phyloP scores from a whole-genome alignment of 495 filamentous ascomycete genomes.

The Neurospora africana region DNA sequence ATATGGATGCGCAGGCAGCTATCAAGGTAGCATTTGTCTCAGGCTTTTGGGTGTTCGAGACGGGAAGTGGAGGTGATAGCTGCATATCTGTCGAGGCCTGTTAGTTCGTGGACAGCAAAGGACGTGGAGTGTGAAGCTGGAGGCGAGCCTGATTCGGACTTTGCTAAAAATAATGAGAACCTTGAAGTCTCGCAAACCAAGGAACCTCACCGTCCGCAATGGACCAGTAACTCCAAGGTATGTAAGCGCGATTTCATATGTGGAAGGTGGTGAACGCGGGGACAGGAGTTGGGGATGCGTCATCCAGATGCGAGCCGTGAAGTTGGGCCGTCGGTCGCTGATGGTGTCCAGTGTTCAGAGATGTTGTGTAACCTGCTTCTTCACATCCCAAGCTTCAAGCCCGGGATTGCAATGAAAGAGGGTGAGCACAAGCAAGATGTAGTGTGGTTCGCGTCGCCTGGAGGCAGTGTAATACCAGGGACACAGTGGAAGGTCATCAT shows the following conservation, averaged over 20 bases:
- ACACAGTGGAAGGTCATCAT: slow-evolving; percentile 64
- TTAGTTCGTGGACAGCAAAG: background rate
- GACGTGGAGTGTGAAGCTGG: background rate
- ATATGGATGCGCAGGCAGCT: background rate
- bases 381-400: background rate
- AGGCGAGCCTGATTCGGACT: background rate
- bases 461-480: slow-evolving; percentile 82
- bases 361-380: background rate
- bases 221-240: background rate
- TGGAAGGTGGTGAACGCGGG: background rate
- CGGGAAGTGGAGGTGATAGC: too few species aligned
- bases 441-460: slow-evolving; percentile 60
- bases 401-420: background rate
- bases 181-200: too few species aligned
- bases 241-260: background rate
- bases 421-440: background rate
- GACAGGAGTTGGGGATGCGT: background rate
- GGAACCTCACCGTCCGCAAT: background rate
- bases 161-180: background rate
- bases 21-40: background rate
- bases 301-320: background rate
- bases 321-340: background rate
- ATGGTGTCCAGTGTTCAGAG: too few species aligned
- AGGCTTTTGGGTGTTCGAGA: background rate
- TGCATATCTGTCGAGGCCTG: background rate